These are phyloP conservation scores for Biancaea sappan DNA, from an alignment of 306 rosid species.

Conservation along the genomic window DNA sequence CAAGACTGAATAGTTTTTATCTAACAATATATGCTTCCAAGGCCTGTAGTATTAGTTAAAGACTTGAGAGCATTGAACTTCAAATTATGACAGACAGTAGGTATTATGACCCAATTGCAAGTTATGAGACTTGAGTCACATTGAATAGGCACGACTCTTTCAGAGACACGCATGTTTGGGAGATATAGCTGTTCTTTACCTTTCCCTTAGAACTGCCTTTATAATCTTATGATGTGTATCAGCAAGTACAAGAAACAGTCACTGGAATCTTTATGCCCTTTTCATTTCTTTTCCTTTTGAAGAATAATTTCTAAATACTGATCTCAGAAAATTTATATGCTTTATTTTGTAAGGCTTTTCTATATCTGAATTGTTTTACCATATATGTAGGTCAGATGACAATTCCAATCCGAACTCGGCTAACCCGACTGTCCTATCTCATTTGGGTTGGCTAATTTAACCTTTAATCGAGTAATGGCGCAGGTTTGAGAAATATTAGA, in stretches of 20 bases:
- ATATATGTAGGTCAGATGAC: too few relatives aligned
- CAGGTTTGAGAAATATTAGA: too few relatives aligned
- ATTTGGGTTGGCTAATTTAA: too few relatives aligned
- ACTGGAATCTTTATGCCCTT: background rate
- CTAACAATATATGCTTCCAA: slow-evolving; percentile 27
- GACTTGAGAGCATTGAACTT: slow-evolving; percentile 33
- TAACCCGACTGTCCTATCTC: too few relatives aligned
- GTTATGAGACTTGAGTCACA: background rate
- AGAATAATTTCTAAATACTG: background rate
- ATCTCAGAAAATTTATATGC: background rate
- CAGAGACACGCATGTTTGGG: too few relatives aligned
- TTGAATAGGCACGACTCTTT: too few relatives aligned
- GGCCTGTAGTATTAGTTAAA: slow-evolving; percentile 7
- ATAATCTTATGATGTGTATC: slow-evolving; percentile 21
- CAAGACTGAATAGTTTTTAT: slow-evolving; percentile 27
- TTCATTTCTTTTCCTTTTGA: background rate
- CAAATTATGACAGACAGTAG: slow-evolving; percentile 32
- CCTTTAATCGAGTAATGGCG: too few relatives aligned
- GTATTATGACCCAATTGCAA: background rate
- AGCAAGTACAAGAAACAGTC: background rate
- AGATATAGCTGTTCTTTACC: too few relatives aligned
- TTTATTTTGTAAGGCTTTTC: background rate
- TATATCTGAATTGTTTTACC: background rate
- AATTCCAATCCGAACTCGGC: too few relatives aligned
- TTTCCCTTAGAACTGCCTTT: slow-evolving; percentile 20